These are phyloP conservation scores for Vicia faba DNA, from an alignment of 306 rosid genomes.

Conservation along the genomic window DNA sequence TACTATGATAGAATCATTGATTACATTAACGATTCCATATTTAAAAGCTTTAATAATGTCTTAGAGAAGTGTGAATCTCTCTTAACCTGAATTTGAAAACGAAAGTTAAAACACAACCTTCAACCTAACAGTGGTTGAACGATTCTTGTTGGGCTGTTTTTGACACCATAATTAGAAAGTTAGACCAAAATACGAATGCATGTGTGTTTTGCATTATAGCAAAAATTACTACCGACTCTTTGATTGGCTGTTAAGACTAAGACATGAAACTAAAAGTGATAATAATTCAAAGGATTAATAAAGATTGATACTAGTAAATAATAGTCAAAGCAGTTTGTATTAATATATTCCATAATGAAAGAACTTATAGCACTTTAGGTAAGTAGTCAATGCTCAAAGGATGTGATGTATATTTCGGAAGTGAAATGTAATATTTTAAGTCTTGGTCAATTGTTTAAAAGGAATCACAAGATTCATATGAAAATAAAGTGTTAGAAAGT, in stretches of 20 bases:
- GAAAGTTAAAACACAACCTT: constrained; percentile 28
- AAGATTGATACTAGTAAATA: background rate
- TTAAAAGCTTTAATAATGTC: constrained; percentile 15
- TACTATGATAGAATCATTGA: background rate
- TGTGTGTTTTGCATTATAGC: constrained; percentile 4
- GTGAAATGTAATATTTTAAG: too few species aligned
- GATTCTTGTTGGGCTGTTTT: constrained; percentile 16
- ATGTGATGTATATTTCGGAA: too few species aligned
- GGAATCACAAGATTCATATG: too few species aligned
- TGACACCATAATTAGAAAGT: constrained; percentile 8
- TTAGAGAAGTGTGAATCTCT: constrained; percentile 35
- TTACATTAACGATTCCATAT: constrained; percentile 23
- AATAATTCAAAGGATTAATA: background rate
- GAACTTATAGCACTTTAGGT: too few species aligned
- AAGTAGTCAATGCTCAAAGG: too few species aligned
- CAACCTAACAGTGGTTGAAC: constrained; percentile 35
- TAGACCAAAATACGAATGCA: constrained; percentile 1
- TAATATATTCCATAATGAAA: too few species aligned
- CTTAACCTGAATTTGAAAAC: constrained; percentile 28
- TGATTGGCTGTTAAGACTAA: constrained; percentile 25
- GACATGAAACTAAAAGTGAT: constrained; percentile 25
- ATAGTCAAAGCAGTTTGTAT: too few species aligned
- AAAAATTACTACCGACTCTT: constrained; percentile 27
- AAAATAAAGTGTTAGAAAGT: too few species aligned
- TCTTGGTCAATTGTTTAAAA: too few species aligned